Conservation (phyloP, 495 filamentous ascomycete species). For the Aspergillus saccharolyticus region DNA sequence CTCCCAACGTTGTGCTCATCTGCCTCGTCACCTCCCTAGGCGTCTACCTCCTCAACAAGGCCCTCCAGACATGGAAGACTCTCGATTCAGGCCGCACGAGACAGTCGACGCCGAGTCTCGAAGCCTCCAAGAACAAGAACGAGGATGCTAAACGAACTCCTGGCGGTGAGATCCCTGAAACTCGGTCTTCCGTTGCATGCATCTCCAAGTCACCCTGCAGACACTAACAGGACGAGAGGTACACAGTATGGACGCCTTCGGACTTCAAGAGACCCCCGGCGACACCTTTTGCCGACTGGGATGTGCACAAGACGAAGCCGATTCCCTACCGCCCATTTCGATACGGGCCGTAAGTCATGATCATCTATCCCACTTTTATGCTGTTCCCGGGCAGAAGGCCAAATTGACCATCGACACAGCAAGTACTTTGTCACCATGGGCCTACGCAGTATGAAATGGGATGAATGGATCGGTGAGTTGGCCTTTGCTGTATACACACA, state of each 20-base stretch:
- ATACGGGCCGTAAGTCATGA: constrained; percentile 58
- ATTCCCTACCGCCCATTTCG: constrained; percentile 81
- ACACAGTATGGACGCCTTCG: constrained; percentile 62
- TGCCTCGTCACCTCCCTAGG: constrained; percentile 23
- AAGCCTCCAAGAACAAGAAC: constrained; percentile 20
- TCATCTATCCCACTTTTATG: constrained; percentile 4
- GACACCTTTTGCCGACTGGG: constrained; percentile 65
- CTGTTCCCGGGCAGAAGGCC: neutral
- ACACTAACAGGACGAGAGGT: neutral
- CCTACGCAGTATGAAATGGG: constrained; percentile 68
- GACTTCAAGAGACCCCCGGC: constrained; percentile 65
- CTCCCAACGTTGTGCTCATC: constrained; percentile 18
- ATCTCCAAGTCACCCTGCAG: too few species aligned
- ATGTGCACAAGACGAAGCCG: constrained; percentile 65
- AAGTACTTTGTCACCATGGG: constrained; percentile 81
- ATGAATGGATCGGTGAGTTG: constrained; percentile 68
- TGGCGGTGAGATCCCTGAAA: constrained; percentile 36
- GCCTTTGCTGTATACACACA: neutral
- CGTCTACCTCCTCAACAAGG: constrained; percentile 17
- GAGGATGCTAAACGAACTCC: constrained; percentile 13
- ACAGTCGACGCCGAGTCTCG: constrained; percentile 20
- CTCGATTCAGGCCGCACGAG: constrained; percentile 11
- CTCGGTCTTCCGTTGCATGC: too few species aligned
- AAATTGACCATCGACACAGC: constrained; percentile 14
- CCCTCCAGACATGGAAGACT: constrained; percentile 24